A percentile compares a stretch with the other conserved stretches of the same genome.
phyloP scores from a whole-genome alignment of 768 basidiomycete genomes.

The Boletus tomentosulus region DNA sequence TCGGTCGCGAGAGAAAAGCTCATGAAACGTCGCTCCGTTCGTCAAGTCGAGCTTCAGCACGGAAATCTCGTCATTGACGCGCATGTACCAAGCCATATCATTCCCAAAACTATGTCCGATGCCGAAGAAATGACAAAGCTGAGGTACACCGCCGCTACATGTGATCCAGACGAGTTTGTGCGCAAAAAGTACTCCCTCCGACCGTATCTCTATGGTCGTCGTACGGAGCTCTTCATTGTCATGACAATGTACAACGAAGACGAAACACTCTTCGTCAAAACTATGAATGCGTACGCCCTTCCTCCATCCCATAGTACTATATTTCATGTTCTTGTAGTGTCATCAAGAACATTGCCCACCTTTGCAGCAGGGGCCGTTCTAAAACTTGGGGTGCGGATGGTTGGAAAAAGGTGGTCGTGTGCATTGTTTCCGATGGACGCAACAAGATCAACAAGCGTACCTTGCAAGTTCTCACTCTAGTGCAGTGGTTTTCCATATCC shows the following conservation, averaged over 20 bases:
- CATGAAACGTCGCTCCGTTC: conserved; percentile 75
- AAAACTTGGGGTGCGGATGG: conserved; percentile 86
- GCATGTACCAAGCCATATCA: conserved; percentile 71
- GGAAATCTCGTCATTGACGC: conserved; percentile 87
- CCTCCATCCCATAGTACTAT: conserved; percentile 1
- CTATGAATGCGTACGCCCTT: conserved; percentile 74
- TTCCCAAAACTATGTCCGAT: conserved; percentile 59
- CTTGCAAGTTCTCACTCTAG: conserved; percentile 80
- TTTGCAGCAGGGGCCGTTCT: conserved; percentile 64
- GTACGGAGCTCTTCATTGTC: conserved; percentile 91
- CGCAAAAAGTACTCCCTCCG: conserved; percentile 70
- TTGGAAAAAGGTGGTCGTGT: conserved; percentile 90
- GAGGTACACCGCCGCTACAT: conserved; percentile 85
- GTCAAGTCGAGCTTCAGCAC: conserved; percentile 73
- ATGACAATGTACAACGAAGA: conserved; percentile 98
- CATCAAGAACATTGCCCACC: conserved; percentile 81
- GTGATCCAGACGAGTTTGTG: conserved; percentile 88
- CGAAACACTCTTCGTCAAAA: conserved; percentile 69
- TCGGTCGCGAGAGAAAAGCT: conserved; percentile 71
- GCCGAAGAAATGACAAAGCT: conserved; percentile 78
- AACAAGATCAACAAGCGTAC: conserved; percentile 88
- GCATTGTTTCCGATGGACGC: conserved; percentile 81
- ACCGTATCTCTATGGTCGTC: conserved; percentile 72
- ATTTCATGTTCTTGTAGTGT: conserved; percentile 43
- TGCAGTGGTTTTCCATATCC: conserved; percentile 32